These are phyloP conservation scores for Apiosordaria backusii DNA, from an alignment of 495 filamentous ascomycete genomes.

Conservation along the genomic window DNA sequence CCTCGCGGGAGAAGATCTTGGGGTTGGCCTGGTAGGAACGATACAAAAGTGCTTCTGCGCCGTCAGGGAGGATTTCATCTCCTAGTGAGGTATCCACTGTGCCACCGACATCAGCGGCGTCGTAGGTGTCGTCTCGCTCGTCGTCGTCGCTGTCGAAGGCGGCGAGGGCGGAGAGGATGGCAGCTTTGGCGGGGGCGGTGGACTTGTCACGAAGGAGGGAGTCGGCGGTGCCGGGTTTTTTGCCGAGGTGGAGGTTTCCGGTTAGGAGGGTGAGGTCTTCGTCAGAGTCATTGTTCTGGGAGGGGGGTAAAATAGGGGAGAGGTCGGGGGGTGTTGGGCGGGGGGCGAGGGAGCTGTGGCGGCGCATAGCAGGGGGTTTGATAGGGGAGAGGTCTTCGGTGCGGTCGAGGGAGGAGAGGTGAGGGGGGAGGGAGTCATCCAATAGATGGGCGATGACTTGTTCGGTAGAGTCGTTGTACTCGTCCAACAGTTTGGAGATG, in stretches of 20 bases:
- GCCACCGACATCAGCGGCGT: constrained; percentile 84
- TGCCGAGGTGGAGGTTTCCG: constrained; percentile 70
- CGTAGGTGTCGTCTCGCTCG: constrained; percentile 96
- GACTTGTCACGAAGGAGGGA: constrained; percentile 45
- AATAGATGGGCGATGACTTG: constrained; percentile 78
- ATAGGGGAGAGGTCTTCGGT: constrained; percentile 47
- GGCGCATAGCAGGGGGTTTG: constrained; percentile 26
- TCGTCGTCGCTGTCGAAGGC: constrained; percentile 94
- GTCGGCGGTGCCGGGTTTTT: constrained; percentile 64
- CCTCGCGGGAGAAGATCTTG: constrained; percentile 66
- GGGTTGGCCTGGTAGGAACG: constrained; percentile 59
- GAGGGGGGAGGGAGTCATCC: constrained; percentile 69
- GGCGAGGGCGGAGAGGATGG: constrained; percentile 86
- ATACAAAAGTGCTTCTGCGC: constrained; percentile 59
- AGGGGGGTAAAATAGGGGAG: constrained; percentile 37
- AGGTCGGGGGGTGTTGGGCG: constrained; percentile 40
- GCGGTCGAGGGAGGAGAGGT: constrained; percentile 55
- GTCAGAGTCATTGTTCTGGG: constrained; percentile 63
- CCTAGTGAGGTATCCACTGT: constrained; percentile 61
- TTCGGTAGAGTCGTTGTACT: constrained; percentile 74
- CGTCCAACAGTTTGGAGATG: constrained; percentile 71
- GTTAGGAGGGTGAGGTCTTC: constrained; percentile 76
- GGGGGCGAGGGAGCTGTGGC: constrained; percentile 32
- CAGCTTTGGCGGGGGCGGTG: constrained; percentile 68
- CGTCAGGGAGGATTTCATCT: constrained; percentile 41